phyloP scores from a whole-genome alignment of 192 early-diverging fungal species.

The Fimicolochytrium jonesii region DNA sequence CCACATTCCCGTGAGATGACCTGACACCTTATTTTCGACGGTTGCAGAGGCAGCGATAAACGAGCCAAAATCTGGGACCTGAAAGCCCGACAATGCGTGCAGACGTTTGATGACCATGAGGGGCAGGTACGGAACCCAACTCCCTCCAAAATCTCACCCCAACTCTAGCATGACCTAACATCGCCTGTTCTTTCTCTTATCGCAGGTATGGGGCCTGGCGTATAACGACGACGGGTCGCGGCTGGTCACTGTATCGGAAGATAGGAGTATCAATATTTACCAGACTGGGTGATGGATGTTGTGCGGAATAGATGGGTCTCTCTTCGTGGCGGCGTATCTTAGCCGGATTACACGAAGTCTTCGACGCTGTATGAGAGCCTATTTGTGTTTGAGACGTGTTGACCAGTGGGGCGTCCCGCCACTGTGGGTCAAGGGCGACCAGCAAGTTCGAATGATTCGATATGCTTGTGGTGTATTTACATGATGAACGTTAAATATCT shows the following conservation, averaged over 20 bases:
- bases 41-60: constrained; percentile 64
- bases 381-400: no score
- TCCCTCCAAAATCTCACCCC: not conserved
- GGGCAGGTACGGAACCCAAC: constrained; percentile 55
- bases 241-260: constrained; percentile 70
- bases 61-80: constrained; percentile 83
- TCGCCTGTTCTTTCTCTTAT: constrained; percentile 17
- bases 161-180: not conserved
- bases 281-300: constrained; percentile 20
- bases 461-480: no score
- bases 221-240: constrained; percentile 73
- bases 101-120: constrained; percentile 72
- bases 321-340: no score
- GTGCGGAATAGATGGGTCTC: no score
- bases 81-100: constrained; percentile 61
- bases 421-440: no score
- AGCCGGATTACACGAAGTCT: no score
- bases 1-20: no score
- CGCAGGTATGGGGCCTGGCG: constrained; percentile 75
- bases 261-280: constrained; percentile 51
- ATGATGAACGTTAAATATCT: no score
- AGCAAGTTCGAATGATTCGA: no score
- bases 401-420: no score
- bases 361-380: no score
- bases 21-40: not conserved